Evolutionary conservation across 2,329 filamentous ascomycete genomes (phyloP).

Genomic region (Hypoxylon sp.): DNA sequence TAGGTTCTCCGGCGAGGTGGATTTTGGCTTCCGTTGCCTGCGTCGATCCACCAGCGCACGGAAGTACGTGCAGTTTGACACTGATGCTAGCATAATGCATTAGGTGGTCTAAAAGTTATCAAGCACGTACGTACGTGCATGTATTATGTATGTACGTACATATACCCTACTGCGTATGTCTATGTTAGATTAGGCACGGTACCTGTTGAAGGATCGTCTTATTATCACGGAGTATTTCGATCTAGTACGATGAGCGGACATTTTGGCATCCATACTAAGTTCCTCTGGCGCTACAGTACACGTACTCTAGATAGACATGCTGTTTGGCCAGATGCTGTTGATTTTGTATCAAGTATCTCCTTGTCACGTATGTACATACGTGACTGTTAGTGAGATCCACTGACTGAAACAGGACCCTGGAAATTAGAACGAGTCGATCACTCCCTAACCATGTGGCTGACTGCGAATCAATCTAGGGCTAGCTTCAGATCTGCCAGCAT

Average conservation of each 20-base stretch:
- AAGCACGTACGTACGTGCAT: background rate
- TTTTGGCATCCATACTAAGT: constrained; percentile 2
- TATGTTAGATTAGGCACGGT: constrained; percentile 1
- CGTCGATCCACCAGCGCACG: constrained; percentile 38
- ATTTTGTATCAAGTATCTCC: background rate
- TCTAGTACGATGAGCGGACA: constrained; percentile 20
- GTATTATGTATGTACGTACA: constrained; percentile 2
- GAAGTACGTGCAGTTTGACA: constrained; percentile 35
- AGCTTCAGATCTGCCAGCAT: constrained; percentile 34
- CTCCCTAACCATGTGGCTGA: constrained; percentile 41
- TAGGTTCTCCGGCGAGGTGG: constrained; percentile 36
- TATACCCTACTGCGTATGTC: background rate
- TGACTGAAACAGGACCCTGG: constrained; percentile 41
- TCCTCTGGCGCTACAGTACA: constrained; percentile 1
- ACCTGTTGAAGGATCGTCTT: constrained; percentile 13
- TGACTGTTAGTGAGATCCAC: constrained; percentile 26
- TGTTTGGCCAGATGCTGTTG: too few relatives aligned
- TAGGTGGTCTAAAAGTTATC: background rate
- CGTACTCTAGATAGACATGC: constrained; percentile 1
- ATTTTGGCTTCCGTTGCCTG: constrained; percentile 37
- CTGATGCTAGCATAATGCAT: constrained; percentile 24
- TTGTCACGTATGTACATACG: constrained; percentile 2
- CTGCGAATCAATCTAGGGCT: constrained; percentile 35
- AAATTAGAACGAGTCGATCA: constrained; percentile 34
- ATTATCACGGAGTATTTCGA: constrained; percentile 19